Percentiles rank a stretch among this genome's conserved stretches.
Evolutionary conservation across 176 grass and related monocot genomes (phyloP).

Genomic region (Bolboschoenus planiculmis): DNA sequence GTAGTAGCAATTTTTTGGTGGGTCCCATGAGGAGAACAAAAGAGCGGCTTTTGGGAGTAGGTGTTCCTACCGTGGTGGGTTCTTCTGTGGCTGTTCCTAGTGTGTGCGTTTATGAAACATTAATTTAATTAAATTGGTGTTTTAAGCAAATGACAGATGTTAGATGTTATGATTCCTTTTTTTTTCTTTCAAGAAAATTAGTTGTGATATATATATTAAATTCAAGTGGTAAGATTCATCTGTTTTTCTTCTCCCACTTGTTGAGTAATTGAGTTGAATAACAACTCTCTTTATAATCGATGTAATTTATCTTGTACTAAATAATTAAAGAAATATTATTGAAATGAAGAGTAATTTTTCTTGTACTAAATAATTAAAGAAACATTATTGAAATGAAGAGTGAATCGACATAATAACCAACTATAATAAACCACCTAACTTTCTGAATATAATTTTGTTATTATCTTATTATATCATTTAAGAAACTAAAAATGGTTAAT

Average conservation of each 20-base stretch:
- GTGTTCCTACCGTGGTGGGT: conserved; percentile 16
- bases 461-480: not conserved
- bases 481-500: not conserved
- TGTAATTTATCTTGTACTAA: too few relatives aligned
- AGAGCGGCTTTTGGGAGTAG: conserved; percentile 5
- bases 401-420: not conserved
- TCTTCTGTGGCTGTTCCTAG: not conserved
- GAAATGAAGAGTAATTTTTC: not conserved
- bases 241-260: too few relatives aligned
- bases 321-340: not conserved
- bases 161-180: too few relatives aligned
- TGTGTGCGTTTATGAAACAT: not conserved
- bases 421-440: not conserved
- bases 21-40: conserved; percentile 14
- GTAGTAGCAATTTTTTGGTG: not conserved
- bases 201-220: not conserved
- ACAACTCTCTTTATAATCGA: too few relatives aligned
- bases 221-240: not conserved
- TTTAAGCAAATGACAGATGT: not conserved
- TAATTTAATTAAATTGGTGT: not conserved
- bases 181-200: too few relatives aligned
- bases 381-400: not conserved
- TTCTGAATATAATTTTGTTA: not conserved
- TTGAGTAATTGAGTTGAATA: too few relatives aligned
- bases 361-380: too few relatives aligned